These are phyloP conservation scores for Cladosporium sp. DNA, from an alignment of 2,329 filamentous ascomycete species.

Conservation along the genomic window DNA sequence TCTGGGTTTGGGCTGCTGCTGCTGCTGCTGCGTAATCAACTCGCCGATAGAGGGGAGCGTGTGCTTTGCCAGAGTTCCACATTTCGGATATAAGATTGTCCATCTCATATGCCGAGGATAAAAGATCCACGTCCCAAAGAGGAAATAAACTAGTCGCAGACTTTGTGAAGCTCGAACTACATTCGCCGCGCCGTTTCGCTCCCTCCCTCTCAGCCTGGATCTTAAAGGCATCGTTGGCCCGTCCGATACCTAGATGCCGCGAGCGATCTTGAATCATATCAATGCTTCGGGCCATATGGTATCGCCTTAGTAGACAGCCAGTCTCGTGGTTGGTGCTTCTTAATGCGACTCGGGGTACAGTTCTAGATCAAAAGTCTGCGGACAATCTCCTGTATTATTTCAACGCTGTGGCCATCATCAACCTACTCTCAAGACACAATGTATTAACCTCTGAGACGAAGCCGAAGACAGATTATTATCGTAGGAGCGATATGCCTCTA, in stretches of 20 bases:
- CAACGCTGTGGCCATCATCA: too few relatives aligned
- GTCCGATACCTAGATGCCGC: not conserved
- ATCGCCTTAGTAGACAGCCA: too few relatives aligned
- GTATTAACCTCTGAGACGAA: too few relatives aligned
- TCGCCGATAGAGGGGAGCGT: not conserved
- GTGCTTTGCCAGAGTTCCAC: not conserved
- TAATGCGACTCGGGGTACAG: too few relatives aligned
- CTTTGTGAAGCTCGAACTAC: not conserved
- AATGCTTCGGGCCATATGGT: too few relatives aligned
- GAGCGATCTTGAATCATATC: too few relatives aligned
- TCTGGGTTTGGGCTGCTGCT: not conserved
- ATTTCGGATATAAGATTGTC: not conserved
- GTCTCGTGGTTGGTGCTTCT: too few relatives aligned
- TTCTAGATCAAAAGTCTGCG: too few relatives aligned
- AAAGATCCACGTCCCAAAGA: not conserved
- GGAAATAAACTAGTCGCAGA: not conserved
- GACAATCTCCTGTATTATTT: too few relatives aligned
- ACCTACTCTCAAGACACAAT: too few relatives aligned
- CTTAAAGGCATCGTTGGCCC: not conserved
- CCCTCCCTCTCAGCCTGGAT: not conserved
- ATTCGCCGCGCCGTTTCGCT: not conserved
- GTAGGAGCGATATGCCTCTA: too few relatives aligned
- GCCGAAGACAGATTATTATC: too few relatives aligned
- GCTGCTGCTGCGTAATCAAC: constrained; percentile 5
- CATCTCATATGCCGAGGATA: not conserved